These are phyloP conservation scores for Tetrahymena elliotti DNA, from an alignment of 73 alveolate genomes.

Conservation along the genomic window DNA sequence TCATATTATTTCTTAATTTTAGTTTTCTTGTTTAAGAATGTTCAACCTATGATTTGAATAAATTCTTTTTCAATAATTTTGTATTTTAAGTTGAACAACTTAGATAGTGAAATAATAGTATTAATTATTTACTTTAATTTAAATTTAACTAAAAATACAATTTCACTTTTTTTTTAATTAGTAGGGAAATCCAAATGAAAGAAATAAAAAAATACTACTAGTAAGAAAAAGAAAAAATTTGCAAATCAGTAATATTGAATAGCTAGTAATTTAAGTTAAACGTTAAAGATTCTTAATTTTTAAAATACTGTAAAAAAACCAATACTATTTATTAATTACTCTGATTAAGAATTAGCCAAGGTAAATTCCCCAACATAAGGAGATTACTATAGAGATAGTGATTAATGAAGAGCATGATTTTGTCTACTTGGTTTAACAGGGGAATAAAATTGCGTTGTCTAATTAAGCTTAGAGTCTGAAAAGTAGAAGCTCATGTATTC, in stretches of 20 bases:
- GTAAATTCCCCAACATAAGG: not conserved
- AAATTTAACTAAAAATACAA: too few species aligned
- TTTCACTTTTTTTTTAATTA: not conserved
- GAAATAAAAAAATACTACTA: too few species aligned
- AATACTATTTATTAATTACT: not conserved
- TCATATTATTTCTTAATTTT: not conserved
- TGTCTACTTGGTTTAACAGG: not conserved
- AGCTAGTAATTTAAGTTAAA: too few species aligned
- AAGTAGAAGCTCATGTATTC: not conserved
- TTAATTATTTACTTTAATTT: too few species aligned
- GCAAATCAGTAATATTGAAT: too few species aligned
- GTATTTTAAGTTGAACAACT: not conserved
- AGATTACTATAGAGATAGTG: not conserved
- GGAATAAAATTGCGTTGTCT: not conserved
- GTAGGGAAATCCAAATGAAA: too few species aligned
- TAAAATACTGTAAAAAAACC: not conserved
- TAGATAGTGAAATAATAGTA: not conserved
- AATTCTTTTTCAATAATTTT: not conserved
- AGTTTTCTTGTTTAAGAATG: not conserved
- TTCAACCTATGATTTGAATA: not conserved
- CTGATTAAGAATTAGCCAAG: not conserved
- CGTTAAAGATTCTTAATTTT: too few species aligned
- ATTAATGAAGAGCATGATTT: not conserved
- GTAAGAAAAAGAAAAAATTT: not conserved
- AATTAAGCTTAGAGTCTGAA: not conserved